Conservation (phyloP, 2,329 filamentous ascomycete species). For the Whalleya microplaca region DNA sequence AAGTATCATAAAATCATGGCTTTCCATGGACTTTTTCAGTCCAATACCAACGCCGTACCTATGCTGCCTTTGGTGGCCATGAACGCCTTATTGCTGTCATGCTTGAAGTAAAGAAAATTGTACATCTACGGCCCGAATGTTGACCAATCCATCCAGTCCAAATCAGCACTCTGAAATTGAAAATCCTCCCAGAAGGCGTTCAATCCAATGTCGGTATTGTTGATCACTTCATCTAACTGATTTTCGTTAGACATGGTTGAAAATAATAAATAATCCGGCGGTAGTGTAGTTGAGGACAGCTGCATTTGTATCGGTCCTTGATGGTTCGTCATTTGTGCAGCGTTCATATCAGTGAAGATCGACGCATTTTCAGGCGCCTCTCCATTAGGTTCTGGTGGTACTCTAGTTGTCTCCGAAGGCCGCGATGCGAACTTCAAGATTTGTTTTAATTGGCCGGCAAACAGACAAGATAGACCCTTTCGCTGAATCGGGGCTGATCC, state of each 20-base stretch:
- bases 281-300: conserved; percentile 27
- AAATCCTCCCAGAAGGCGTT: conserved; percentile 40
- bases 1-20: conserved; percentile 4
- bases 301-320: conserved; percentile 29
- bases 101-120: conserved; percentile 3
- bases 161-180: conserved; percentile 39
- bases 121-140: conserved; percentile 26
- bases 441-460: conserved; percentile 59
- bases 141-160: conserved; percentile 42
- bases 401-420: conserved; percentile 28
- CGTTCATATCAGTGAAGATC: conserved; percentile 24
- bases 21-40: conserved; percentile 9
- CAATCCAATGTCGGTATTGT: conserved; percentile 38
- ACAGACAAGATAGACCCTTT: conserved; percentile 66
- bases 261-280: conserved; percentile 37
- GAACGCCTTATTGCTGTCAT: conserved; percentile 17
- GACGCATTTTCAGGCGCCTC: conserved; percentile 21
- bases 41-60: conserved; percentile 12
- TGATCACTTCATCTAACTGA: conserved; percentile 40
- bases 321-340: conserved; percentile 24
- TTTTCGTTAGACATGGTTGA: conserved; percentile 41
- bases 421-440: conserved; percentile 44
- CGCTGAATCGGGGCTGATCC: conserved; percentile 68
- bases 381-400: conserved; percentile 24
- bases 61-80: conserved; percentile 13